These are phyloP conservation scores for Colletotrichum orchidophilum DNA, from an alignment of 2,329 filamentous ascomycete genomes.

Conservation along the genomic window DNA sequence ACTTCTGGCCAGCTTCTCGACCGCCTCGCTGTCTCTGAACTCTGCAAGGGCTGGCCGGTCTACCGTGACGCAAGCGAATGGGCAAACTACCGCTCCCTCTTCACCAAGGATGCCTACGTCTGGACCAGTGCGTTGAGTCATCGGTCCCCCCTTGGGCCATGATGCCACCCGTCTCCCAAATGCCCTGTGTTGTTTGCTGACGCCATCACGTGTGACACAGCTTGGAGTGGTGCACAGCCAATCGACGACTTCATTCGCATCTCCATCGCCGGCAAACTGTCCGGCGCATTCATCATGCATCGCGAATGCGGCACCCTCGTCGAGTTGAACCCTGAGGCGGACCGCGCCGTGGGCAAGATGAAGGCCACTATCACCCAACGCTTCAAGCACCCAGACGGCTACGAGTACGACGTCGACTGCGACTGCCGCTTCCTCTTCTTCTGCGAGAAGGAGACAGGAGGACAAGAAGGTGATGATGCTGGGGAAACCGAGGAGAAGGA, in stretches of 20 bases:
- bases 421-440: conserved; percentile 62
- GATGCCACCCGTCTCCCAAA: neutral
- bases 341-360: conserved; percentile 61
- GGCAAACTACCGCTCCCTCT: conserved; percentile 60
- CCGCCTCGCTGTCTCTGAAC: conserved; percentile 56
- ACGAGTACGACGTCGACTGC: conserved; percentile 59
- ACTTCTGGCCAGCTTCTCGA: conserved; percentile 50
- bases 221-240: conserved; percentile 50
- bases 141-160: neutral
- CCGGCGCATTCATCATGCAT: conserved; percentile 66
- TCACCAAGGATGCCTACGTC: conserved; percentile 56
- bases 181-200: neutral
- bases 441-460: conserved; percentile 46
- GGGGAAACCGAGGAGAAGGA: neutral
- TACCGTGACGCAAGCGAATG: conserved; percentile 64
- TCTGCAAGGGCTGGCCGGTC: conserved; percentile 65
- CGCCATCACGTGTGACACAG: conserved; percentile 40
- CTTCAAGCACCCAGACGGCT: conserved; percentile 46
- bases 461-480: neutral
- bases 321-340: conserved; percentile 49
- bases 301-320: conserved; percentile 60
- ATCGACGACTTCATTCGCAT: conserved; percentile 55
- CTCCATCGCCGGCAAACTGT: conserved; percentile 59
- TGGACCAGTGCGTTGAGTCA: conserved; percentile 55
- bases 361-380: conserved; percentile 64